These are phyloP conservation scores for Apiotrichum laibachii DNA, from an alignment of 1,284 basidiomycete genomes.

Conservation along the genomic window DNA sequence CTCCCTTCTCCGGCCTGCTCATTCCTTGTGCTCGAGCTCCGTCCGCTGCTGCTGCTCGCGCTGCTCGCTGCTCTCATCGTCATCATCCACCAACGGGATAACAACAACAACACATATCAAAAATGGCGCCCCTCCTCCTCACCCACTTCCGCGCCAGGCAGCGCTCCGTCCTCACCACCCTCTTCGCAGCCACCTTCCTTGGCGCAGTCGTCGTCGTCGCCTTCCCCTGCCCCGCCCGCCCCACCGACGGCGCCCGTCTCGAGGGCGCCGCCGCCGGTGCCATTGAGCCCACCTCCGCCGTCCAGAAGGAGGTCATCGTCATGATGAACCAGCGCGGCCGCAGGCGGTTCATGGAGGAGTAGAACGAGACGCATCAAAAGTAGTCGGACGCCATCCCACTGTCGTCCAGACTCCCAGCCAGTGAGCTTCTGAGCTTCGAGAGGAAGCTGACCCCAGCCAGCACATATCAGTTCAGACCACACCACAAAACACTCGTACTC, in stretches of 20 bases:
- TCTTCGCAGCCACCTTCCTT: slow-evolving; percentile 51
- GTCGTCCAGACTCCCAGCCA: neutral
- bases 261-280: neutral
- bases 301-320: slow-evolving; percentile 38
- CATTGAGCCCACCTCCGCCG: slow-evolving; percentile 3
- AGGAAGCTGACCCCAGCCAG: no score
- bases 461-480: neutral
- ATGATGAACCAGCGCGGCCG: slow-evolving; percentile 51
- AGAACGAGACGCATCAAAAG: neutral
- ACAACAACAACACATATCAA: neutral
- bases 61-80: neutral
- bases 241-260: slow-evolving; percentile 15
- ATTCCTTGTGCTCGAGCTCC: no score
- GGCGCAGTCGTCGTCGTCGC: slow-evolving; percentile 50
- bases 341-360: slow-evolving; percentile 47
- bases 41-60: no score
- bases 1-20: neutral
- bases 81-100: neutral
- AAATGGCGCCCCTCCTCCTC: slow-evolving; percentile 50
- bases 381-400: no score
- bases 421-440: neutral
- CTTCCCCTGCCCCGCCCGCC: slow-evolving; percentile 49
- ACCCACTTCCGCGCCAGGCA: slow-evolving; percentile 49
- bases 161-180: slow-evolving; percentile 48
- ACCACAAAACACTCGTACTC: neutral